Evolutionary conservation across 2,329 filamentous ascomycete genomes (phyloP).

Genomic region (Cladosporium sp.): DNA sequence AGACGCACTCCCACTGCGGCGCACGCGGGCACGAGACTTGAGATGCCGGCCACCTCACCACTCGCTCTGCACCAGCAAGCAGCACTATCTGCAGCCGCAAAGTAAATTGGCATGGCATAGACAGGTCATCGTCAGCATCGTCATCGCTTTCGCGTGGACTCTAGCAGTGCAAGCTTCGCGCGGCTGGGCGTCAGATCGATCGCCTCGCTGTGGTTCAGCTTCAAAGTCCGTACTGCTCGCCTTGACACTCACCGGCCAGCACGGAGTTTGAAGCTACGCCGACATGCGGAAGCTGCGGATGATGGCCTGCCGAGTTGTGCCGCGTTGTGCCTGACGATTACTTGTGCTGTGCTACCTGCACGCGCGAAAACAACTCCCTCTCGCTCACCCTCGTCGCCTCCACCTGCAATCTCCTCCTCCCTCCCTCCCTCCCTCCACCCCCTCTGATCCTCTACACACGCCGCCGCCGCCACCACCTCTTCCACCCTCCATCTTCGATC

Average conservation of each 20-base stretch:
- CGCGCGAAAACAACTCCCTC: too few relatives aligned
- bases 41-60: background rate
- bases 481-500: background rate
- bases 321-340: background rate
- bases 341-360: background rate
- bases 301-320: too few relatives aligned
- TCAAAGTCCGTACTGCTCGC: too few relatives aligned
- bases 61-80: background rate
- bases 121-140: background rate
- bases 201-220: background rate
- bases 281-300: slow-evolving; percentile 5
- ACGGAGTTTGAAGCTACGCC: too few relatives aligned
- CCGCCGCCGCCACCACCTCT: background rate
- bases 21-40: background rate
- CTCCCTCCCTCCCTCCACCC: background rate
- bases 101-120: background rate
- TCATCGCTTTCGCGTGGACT: background rate
- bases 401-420: background rate
- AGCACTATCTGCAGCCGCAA: background rate
- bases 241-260: too few relatives aligned
- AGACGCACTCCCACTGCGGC: background rate
- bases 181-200: slow-evolving; percentile 1
- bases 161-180: background rate
- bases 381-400: background rate
- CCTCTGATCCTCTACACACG: background rate